Evolutionary conservation across 2,329 filamentous ascomycete genomes (phyloP).

Genomic region (Colletotrichum sublineola): DNA sequence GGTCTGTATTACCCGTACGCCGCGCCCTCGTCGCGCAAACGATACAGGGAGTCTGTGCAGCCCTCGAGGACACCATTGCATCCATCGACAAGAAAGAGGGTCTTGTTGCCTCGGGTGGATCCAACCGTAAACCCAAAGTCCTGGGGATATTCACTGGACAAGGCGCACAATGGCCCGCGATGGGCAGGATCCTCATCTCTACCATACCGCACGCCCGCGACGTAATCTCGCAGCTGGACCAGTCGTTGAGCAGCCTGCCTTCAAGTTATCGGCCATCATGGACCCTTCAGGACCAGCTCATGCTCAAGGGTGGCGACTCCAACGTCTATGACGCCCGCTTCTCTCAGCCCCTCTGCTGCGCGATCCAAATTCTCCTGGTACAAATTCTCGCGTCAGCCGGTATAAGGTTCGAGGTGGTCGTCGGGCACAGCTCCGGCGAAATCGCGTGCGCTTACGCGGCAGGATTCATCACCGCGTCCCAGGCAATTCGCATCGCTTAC

Average conservation of each 20-base stretch:
- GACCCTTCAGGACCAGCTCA: neutral
- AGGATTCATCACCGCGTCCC: neutral
- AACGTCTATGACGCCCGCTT: neutral
- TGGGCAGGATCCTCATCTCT: neutral
- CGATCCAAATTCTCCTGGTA: neutral
- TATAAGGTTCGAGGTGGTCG: neutral
- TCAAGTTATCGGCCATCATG: neutral
- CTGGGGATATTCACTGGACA: neutral
- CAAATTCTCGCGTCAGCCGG: neutral
- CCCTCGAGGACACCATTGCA: neutral
- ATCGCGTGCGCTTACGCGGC: neutral
- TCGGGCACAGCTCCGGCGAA: neutral
- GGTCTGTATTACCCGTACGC: neutral
- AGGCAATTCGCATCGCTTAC: neutral
- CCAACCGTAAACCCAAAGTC: neutral
- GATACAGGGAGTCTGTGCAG: neutral
- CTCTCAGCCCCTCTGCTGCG: neutral
- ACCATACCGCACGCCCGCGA: neutral
- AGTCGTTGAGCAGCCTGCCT: neutral
- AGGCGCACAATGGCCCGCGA: neutral
- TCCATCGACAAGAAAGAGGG: neutral
- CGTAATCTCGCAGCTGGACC: neutral
- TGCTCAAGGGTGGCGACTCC: neutral
- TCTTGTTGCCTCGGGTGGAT: rapidly evolving
- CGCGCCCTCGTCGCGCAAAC: neutral